Evolutionary conservation across 768 basidiomycete genomes (phyloP), one percentile per base, ranked within the genome.

Genomic region (Lentinula lateritia): DNA sequence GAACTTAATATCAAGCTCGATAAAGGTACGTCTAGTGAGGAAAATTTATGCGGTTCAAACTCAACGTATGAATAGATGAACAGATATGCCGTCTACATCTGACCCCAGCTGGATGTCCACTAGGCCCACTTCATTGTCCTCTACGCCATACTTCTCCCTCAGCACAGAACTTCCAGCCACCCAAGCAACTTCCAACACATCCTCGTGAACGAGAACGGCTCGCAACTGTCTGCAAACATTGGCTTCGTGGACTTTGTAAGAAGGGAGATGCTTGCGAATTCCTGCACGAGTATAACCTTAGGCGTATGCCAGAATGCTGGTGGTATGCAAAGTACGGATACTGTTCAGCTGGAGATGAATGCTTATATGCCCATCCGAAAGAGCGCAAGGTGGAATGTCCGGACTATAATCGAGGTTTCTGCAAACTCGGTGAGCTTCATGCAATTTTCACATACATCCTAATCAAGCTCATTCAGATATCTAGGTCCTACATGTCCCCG

Each of bases 241-340:
- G 96, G 91, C 84, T 99, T 46, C 86, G 97, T 61, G 97, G 97
- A 13, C 81, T 99, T 16, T 98, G 97, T 76, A 98, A 98, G 78
- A 98, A 98, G 74, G 96, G 95, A 58, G 92, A 95, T 70, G 89
- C 90, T 28, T 99, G 97, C 77, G 97, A 98, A 76, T 99, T 98
- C 74, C 82, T 98, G 71, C 97, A 99, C 75, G 97, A 98, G 77
- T 99, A 98, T 79, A 97, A 98, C 72, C 82, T 99, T 55, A 79
- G 97, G 62, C 89, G 93, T 63, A 98, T 98, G 95, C 97, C 97
- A 6, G 93, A 98, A 72, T 98, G 97, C 69, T 97, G 94, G 89
- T 98, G 95, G 95, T 98, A 88, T 73, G 93, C 93, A 56, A 97
- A 96, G 73, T 95, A 94, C 69, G 97, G 97, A 15, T 98, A 95